Base-by-base conservation (phyloP, 805 yeast species). In the Henningerozyma blattae region DNA sequence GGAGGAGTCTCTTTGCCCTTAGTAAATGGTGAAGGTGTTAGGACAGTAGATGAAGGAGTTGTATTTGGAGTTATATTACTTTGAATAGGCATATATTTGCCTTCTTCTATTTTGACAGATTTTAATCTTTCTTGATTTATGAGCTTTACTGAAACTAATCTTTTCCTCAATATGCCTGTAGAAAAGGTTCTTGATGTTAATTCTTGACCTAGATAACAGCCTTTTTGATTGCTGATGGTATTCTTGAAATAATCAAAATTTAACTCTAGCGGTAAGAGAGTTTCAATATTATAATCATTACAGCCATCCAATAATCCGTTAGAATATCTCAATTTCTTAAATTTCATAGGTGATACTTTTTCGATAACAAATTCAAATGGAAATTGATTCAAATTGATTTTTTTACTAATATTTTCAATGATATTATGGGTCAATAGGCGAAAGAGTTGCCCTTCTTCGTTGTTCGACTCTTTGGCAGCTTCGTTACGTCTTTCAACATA, bases 151-250 rank as follows among this genome's bases (percentile, higher is more conserved):
- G 97, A 96, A 31, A 83, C 72, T 3, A 85, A 62, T 35, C 97
- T 64, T 47, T 87, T 86, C 20, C 94, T 66, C n/a, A 87, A 71
- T 2, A 77, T 70, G 3, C 95, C 95, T 22, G 79, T 75, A 39
- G 82, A 83, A 48, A 69, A 77, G 0, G 96, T 79, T 46, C 98
- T 69, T 14, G 87, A 85, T 0, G 96, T 87, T 33, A 91, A 64
- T 53, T 91, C 99, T 57, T 91, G 98, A 1, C 99, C 99, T 13
- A 85, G 77, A 47, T 91, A 91, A 53, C 99, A 91, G 2, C 99
- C 99, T 55, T 91, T 91, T 42, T 85, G 78, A 33, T 78, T 72
- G 34, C 89, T 84, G 12, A 91, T 56, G n/a, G 61, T 94, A 43
- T 82, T 78, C 59, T 74, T 72, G 46, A 69, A 74, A 30, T 43